Conservation (phyloP, 768 basidiomycete genomes). For the Mycena olivaceomarginata region DNA sequence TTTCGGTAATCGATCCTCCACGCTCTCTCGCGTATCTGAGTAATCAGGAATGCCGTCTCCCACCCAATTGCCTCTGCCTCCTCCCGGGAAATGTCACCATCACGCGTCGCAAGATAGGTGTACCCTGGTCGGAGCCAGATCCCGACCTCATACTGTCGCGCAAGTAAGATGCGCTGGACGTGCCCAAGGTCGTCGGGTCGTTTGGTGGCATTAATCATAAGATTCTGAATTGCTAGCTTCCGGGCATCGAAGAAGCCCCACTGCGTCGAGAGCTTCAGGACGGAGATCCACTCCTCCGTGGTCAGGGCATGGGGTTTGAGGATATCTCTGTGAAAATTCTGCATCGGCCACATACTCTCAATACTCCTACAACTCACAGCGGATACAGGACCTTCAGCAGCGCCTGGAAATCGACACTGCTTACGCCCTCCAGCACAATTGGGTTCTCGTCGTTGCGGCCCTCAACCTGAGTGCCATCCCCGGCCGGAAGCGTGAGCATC, state of each 20-base stretch:
- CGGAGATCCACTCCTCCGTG: slow-evolving; percentile 53
- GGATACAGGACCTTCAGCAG: slow-evolving; percentile 51
- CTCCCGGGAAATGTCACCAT: slow-evolving; percentile 44
- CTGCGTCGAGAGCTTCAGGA: slow-evolving; percentile 55
- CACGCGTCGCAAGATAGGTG: slow-evolving; percentile 47
- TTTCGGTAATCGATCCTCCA: slow-evolving; percentile 4
- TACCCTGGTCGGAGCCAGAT: slow-evolving; percentile 58
- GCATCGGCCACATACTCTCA: no score
- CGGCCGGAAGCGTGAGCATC: slow-evolving; percentile 37
- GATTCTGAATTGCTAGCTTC: slow-evolving; percentile 48
- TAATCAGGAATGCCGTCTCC: slow-evolving; percentile 27
- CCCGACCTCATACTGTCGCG: slow-evolving; percentile 33
- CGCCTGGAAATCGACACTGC: slow-evolving; percentile 46
- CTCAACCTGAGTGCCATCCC: slow-evolving; percentile 44
- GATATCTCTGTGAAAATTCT: not conserved
- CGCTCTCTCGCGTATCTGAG: slow-evolving; percentile 29
- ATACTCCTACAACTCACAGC: slow-evolving; percentile 40
- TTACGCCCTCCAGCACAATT: slow-evolving; percentile 52
- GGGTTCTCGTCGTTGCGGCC: slow-evolving; percentile 53
- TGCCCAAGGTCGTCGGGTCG: slow-evolving; percentile 37
- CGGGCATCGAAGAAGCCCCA: slow-evolving; percentile 52
- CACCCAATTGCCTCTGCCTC: slow-evolving; percentile 39
- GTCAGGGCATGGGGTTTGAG: slow-evolving; percentile 5
- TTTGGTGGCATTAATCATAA: slow-evolving; percentile 29
- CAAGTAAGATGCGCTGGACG: slow-evolving; percentile 53